Percentiles rank a stretch among this genome's conserved stretches.
Evolutionary conservation across 2,329 filamentous ascomycete species (phyloP).

Genomic region (Aspergillus tanneri): DNA sequence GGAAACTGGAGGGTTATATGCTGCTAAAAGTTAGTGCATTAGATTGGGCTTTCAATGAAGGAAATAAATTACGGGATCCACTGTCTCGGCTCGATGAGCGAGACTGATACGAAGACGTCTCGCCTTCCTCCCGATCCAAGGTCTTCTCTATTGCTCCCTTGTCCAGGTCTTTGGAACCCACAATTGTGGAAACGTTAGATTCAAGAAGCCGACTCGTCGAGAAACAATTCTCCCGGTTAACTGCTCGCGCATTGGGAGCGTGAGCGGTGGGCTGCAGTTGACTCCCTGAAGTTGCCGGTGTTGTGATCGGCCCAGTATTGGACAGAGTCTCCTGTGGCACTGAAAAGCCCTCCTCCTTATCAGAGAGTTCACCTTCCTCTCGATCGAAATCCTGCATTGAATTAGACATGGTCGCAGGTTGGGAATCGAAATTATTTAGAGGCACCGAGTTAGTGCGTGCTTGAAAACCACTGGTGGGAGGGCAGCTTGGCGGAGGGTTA

Average conservation of each 20-base stretch:
- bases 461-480: conserved; percentile 11
- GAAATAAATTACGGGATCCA: conserved; percentile 31
- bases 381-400: conserved; percentile 45
- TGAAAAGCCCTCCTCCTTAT: conserved; percentile 53
- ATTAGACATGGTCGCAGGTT: conserved; percentile 21
- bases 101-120: conserved; percentile 25
- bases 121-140: conserved; percentile 28
- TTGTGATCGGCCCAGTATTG: neutral
- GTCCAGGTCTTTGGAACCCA: neutral
- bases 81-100: conserved; percentile 28
- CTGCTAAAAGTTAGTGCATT: conserved; percentile 27
- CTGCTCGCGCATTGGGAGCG: neutral
- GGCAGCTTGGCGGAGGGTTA: conserved; percentile 10
- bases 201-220: neutral
- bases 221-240: neutral
- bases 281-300: neutral
- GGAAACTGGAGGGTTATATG: conserved; percentile 36
- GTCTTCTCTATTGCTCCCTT: conserved; percentile 3
- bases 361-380: conserved; percentile 77
- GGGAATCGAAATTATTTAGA: conserved; percentile 12
- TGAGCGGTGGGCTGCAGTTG: neutral
- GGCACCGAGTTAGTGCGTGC: conserved; percentile 13
- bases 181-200: neutral
- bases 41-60: neutral
- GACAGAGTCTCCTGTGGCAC: neutral